Base-by-base conservation (phyloP, 1,139 yeast genomes). In the Meyerozyma guilliermondii region DNA sequence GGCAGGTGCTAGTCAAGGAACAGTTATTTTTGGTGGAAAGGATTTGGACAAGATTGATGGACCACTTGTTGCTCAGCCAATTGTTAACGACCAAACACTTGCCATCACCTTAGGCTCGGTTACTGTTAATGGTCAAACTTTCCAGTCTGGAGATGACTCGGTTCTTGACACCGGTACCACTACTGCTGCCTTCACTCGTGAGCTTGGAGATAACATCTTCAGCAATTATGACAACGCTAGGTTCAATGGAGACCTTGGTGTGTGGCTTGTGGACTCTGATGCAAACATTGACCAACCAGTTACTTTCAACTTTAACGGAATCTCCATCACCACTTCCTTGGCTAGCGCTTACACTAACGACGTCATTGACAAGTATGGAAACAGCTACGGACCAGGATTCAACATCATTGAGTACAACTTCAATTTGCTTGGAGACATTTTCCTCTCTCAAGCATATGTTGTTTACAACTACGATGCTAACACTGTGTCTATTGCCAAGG, bases 141-240 rank as follows among this genome's bases (percentile, higher is more conserved):
- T 35, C 17, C 17, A 26, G 13, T 38, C 20, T n/a, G 16, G 28
- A 14, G 17, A 14, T 16, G 13, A 50, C 7, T 49, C 52, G 9
- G 50, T 53, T 18, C 44, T 54, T 40, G 59, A 54, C 46, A 50
- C 57, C 13, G 59, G 59, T 11, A 50, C 57, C 35, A 50, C 56
- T 35, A 45, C 45, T 37, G 43, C 55, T 16, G 46, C 45, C 39
- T 40, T 54, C 30, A 54, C 55, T 14, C 14, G n/a, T 11, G 11
- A 5, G 20, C 22, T 36, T 34, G 43, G 48, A 41, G 28, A 50
- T 43, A 24, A 17, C 4, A 39, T 52, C 22, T 41, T 42, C n/a
- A 42, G 50, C 28, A 26, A 35, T 31, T 47, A 41, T 45, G 36
- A 41, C 34, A 42, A 35, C 30, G 34, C 7, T 5, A 8, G 16